A percentile compares a stretch with the other conserved stretches of the same genome.
Evolutionary conservation across 805 yeast genomes (phyloP).

Genomic region (Saccharomyces jurei): DNA sequence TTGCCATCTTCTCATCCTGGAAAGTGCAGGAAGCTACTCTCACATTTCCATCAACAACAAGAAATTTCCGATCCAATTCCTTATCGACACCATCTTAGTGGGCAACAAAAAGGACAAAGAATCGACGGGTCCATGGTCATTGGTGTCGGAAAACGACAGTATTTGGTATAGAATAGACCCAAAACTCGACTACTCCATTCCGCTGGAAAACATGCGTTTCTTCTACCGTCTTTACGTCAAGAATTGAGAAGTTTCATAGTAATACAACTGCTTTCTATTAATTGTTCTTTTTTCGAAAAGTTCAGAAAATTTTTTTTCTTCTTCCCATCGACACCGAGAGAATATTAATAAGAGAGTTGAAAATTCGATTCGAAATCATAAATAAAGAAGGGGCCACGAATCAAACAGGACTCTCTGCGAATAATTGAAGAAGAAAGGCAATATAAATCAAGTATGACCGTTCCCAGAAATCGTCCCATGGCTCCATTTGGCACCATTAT

Average conservation of each 20-base stretch:
- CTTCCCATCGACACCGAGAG: neutral
- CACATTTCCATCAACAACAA: constrained; percentile 69
- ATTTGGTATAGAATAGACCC: constrained; percentile 66
- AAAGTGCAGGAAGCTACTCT: constrained; percentile 86
- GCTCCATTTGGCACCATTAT: constrained; percentile 18
- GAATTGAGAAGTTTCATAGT: constrained; percentile 22
- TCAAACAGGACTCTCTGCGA: neutral
- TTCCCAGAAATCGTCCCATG: constrained; percentile 5
- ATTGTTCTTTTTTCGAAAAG: neutral
- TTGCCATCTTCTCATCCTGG: constrained; percentile 58
- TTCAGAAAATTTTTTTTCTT: neutral
- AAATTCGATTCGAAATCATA: neutral
- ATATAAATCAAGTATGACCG: neutral
- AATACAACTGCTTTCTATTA: neutral
- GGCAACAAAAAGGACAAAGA: constrained; percentile 41
- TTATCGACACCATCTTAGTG: constrained; percentile 63
- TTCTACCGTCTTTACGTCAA: constrained; percentile 68
- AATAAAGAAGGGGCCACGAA: neutral
- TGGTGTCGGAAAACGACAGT: constrained; percentile 60
- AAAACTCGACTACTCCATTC: constrained; percentile 51
- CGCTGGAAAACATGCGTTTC: constrained; percentile 81
- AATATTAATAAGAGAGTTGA: neutral
- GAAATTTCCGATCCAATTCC: constrained; percentile 73
- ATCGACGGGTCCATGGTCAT: constrained; percentile 51
- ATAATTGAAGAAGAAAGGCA: neutral